Evolutionary conservation across 257 asterid species (phyloP).

Genomic region (Linderniella brevidens): DNA sequence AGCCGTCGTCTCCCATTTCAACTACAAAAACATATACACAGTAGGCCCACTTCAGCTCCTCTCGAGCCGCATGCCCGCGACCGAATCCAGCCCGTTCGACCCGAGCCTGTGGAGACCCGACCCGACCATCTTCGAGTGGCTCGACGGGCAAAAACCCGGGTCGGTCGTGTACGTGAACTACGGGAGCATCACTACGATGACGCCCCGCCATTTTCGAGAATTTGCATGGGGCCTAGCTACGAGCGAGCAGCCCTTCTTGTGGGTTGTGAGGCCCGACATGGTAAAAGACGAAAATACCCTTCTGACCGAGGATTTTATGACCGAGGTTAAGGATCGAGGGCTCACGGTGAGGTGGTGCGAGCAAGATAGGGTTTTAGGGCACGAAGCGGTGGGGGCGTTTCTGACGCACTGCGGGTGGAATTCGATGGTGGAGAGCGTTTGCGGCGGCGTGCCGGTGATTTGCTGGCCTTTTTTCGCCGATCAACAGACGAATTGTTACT

Average conservation of each 20-base stretch:
- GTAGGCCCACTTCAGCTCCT: slow-evolving; percentile 39
- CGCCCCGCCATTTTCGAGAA: slow-evolving; percentile 21
- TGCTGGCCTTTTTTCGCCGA: neutral
- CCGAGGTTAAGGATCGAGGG: neutral
- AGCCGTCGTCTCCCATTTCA: slow-evolving; percentile 16
- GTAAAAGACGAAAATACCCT: slow-evolving; percentile 15
- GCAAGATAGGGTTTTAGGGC: neutral
- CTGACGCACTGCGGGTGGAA: slow-evolving; percentile 6
- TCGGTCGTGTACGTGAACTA: slow-evolving; percentile 45
- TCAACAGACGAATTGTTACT: neutral
- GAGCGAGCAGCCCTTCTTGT: slow-evolving; percentile 27
- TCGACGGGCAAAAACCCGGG: slow-evolving; percentile 13
- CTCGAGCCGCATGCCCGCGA: slow-evolving; percentile 9
- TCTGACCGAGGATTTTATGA: neutral
- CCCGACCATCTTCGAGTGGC: slow-evolving; percentile 25
- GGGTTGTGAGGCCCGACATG: slow-evolving; percentile 37
- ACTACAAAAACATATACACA: slow-evolving; percentile 24
- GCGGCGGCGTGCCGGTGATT: neutral
- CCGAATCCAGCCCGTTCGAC: neutral
- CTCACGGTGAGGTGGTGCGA: neutral
- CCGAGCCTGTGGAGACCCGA: slow-evolving; percentile 26
- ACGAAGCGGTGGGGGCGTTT: neutral
- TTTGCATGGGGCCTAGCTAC: slow-evolving; percentile 46
- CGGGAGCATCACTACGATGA: slow-evolving; percentile 40
- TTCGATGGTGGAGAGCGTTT: slow-evolving; percentile 2